Conservation (phyloP, 768 basidiomycete species). For the Russula sp. region DNA sequence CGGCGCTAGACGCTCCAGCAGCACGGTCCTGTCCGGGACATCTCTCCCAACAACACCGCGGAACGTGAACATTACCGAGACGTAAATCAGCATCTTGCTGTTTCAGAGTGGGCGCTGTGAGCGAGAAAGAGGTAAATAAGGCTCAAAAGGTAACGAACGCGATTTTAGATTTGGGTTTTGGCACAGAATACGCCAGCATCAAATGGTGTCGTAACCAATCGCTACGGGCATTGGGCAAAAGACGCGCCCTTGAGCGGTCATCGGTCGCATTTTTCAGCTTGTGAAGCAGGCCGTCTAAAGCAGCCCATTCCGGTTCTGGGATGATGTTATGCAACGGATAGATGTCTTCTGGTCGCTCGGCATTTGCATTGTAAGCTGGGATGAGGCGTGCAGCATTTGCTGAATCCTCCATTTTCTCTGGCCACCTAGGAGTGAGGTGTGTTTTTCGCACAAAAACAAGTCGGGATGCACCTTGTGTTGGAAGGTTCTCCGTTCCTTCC, state of each 20-base stretch:
- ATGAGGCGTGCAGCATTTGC: conserved; percentile 65
- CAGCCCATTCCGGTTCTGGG: conserved; percentile 73
- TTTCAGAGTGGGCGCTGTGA: not conserved
- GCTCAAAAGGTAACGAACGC: conserved; percentile 41
- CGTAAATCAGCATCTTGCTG: conserved; percentile 75
- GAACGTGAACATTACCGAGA: conserved; percentile 77
- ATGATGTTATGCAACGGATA: conserved; percentile 74
- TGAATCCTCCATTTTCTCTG: conserved; percentile 62
- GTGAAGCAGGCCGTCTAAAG: conserved; percentile 44
- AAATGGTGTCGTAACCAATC: conserved; percentile 71
- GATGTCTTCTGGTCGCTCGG: conserved; percentile 63
- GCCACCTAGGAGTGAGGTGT: not conserved
- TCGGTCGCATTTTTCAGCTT: conserved; percentile 48
- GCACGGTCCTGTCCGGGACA: conserved; percentile 43
- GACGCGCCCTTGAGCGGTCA: conserved; percentile 42
- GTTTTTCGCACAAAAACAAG: not conserved
- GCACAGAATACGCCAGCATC: conserved; percentile 33
- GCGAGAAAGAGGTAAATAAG: not conserved
- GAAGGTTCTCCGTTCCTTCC: conserved; percentile 59
- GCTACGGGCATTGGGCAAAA: conserved; percentile 59
- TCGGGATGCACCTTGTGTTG: conserved; percentile 53
- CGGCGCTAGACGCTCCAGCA: conserved; percentile 50
- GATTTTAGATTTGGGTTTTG: conserved; percentile 51
- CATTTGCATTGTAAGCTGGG: conserved; percentile 64
- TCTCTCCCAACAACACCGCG: conserved; percentile 36